phyloP scores from a whole-genome alignment of 164 flowering plant genomes.

The Vitis labrusca region DNA sequence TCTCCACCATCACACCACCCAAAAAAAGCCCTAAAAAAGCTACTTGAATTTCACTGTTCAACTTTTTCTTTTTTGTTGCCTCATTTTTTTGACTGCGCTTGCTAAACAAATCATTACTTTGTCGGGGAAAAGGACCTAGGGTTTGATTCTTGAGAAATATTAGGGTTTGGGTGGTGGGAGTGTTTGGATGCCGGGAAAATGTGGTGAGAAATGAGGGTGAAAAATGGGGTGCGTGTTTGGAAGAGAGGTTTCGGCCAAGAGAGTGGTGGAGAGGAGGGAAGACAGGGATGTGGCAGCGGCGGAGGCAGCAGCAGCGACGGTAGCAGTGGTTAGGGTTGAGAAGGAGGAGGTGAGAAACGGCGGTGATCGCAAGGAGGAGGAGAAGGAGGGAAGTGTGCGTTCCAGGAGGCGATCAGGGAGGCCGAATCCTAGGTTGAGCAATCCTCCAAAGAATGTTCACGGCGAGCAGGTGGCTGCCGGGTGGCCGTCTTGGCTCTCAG shows the following conservation, averaged over 20 bases:
- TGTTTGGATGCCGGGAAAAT: no score
- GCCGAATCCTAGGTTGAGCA: constrained; percentile 54
- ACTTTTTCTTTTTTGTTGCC: no score
- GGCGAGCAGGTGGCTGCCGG: constrained; percentile 76
- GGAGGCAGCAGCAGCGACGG: constrained; percentile 2
- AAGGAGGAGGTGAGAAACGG: constrained; percentile 20
- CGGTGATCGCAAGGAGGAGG: constrained; percentile 29
- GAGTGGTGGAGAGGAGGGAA: constrained; percentile 15
- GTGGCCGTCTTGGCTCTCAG: constrained; percentile 74
- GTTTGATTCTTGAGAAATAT: no score
- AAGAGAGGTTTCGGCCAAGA: constrained; percentile 1
- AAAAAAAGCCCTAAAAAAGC: no score
- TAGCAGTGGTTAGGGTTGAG: not conserved
- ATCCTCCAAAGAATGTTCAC: constrained; percentile 53
- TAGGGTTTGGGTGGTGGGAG: no score
- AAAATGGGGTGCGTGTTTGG: constrained; percentile 4
- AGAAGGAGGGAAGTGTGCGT: constrained; percentile 19
- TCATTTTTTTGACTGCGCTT: no score
- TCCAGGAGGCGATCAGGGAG: constrained; percentile 31
- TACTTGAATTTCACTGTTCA: no score
- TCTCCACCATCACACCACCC: no score
- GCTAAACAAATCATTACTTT: no score
- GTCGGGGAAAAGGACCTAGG: no score
- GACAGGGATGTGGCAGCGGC: not conserved
- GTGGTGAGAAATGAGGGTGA: no score